Evolutionary conservation across 176 grass and related monocot species (phyloP).

Genomic region (Aegilops bicornis): DNA sequence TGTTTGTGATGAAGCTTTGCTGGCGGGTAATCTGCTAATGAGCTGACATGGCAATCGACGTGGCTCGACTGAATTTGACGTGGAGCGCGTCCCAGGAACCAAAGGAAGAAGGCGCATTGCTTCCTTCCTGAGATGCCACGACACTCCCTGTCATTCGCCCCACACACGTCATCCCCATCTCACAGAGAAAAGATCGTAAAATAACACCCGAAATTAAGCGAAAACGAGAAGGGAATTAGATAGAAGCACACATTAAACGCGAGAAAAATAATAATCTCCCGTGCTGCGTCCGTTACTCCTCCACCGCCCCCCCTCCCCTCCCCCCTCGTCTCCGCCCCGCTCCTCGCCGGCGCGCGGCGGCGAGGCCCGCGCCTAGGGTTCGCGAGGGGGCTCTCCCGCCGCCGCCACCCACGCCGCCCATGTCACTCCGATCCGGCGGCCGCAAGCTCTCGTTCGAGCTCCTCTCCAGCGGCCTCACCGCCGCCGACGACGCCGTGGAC

Average conservation of each 20-base stretch:
- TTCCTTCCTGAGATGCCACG: neutral
- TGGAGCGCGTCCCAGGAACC: too few species aligned
- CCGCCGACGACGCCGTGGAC: constrained; percentile 21
- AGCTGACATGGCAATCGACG: too few species aligned
- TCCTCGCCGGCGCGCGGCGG: constrained; percentile 26
- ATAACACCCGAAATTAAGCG: neutral
- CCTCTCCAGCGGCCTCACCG: constrained; percentile 54
- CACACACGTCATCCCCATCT: neutral
- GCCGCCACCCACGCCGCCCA: constrained; percentile 16
- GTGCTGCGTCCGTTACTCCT: constrained; percentile 32
- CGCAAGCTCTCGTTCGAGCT: constrained; percentile 82
- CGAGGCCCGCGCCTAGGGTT: constrained; percentile 33
- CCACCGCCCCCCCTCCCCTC: neutral
- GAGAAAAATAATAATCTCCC: constrained; percentile 30
- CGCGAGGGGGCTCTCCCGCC: neutral
- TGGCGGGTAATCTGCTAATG: too few species aligned
- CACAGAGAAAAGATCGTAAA: neutral
- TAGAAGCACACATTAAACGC: constrained; percentile 39
- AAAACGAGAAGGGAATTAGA: neutral
- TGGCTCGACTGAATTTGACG: too few species aligned
- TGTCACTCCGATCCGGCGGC: constrained; percentile 61
- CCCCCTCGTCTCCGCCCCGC: neutral
- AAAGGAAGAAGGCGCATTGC: neutral
- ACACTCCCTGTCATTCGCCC: neutral
- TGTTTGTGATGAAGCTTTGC: too few species aligned